phyloP scores from a whole-genome alignment of 2,329 filamentous ascomycete genomes.

The Colletotrichum melonis region DNA sequence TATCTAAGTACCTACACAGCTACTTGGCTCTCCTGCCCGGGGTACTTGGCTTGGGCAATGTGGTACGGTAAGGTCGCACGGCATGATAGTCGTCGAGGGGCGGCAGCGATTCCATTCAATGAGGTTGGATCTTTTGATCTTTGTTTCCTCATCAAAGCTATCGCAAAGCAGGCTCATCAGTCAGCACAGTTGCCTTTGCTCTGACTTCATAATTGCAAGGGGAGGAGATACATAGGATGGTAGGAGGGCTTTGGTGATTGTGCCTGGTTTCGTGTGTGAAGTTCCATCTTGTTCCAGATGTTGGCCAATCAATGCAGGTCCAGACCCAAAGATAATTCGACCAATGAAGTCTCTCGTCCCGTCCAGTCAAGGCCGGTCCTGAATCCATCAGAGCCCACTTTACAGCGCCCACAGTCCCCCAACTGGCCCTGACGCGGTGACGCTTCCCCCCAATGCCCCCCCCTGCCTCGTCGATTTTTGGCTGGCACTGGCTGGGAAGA shows the following conservation, averaged over 20 bases:
- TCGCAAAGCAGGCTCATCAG: too few species aligned
- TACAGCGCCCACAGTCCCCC: constrained; percentile 13
- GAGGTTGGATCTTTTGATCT: too few species aligned
- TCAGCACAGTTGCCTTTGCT: too few species aligned
- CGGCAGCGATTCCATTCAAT: not conserved
- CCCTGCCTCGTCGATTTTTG: not conserved
- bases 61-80: not conserved
- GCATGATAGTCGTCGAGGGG: not conserved
- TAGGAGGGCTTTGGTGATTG: constrained; percentile 15
- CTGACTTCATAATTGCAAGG: too few species aligned
- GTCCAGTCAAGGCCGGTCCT: not conserved
- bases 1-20: not conserved
- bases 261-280: constrained; percentile 36
- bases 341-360: constrained; percentile 7
- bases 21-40: not conserved
- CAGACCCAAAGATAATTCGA: not conserved
- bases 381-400: not conserved
- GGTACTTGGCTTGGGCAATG: not conserved
- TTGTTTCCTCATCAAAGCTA: too few species aligned
- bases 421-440: constrained; percentile 7
- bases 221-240: not conserved
- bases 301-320: constrained; percentile 30
- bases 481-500: not conserved
- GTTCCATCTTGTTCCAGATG: constrained; percentile 36
- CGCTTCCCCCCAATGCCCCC: not conserved